These are phyloP conservation scores for Vaccinium vitisidaea DNA, from an alignment of 148 eudicot species.

Conservation along the genomic window DNA sequence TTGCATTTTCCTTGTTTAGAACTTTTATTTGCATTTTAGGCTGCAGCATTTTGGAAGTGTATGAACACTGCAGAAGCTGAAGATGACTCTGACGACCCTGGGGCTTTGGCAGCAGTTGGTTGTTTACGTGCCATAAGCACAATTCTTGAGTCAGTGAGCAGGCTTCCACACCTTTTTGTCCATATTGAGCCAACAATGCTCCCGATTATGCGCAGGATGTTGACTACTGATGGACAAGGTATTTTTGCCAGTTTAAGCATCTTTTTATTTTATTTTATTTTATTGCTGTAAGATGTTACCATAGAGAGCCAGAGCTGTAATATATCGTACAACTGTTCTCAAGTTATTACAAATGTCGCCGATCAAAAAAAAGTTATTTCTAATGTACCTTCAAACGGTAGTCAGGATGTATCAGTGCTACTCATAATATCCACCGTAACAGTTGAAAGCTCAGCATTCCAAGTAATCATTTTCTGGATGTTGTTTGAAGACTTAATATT, in stretches of 20 bases:
- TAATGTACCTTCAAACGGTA: not conserved
- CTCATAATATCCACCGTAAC: not conserved
- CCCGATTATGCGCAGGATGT: constrained; percentile 96
- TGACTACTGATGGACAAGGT: constrained; percentile 99
- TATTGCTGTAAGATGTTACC: not conserved
- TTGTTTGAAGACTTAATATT: not conserved
- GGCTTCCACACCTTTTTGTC: constrained; percentile 80
- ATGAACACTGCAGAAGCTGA: constrained; percentile 90
- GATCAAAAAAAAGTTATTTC: too few relatives aligned
- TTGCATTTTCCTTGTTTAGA: not conserved
- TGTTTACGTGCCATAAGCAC: constrained; percentile 99
- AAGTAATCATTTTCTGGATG: not conserved
- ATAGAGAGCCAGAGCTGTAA: not conserved
- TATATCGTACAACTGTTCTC: not conserved
- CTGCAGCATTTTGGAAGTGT: constrained; percentile 97
- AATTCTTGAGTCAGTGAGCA: constrained; percentile 92
- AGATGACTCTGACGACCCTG: constrained; percentile 96
- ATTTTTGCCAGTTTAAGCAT: constrained; percentile 10
- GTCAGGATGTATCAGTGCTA: not conserved
- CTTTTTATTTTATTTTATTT: not conserved
- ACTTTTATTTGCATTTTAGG: constrained; percentile 41
- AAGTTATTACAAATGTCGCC: not conserved
- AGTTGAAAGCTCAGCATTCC: not conserved
- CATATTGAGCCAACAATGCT: constrained; percentile 87
- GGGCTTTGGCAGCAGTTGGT: constrained; percentile 99